Evolutionary conservation across 768 basidiomycete genomes (phyloP).

Genomic region (Psilocybe subaeruginosa): DNA sequence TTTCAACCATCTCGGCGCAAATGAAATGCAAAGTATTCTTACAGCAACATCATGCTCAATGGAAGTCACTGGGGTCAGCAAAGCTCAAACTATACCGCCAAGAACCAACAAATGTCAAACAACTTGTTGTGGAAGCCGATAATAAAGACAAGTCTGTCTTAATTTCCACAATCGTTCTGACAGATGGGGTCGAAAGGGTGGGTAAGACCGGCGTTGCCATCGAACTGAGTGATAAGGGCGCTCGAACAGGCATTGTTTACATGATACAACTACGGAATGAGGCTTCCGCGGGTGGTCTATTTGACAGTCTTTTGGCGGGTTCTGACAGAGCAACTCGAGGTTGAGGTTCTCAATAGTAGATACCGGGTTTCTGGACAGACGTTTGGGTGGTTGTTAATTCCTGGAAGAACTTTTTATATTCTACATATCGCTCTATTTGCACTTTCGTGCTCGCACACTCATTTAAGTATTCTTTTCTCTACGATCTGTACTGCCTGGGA

Average conservation of each 20-base stretch:
- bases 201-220: conserved; percentile 98
- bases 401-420: conserved; percentile 9
- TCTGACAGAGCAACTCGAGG: conserved; percentile 64
- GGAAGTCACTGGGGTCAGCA: conserved; percentile 93
- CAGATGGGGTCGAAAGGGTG: conserved; percentile 97
- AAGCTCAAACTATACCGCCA: conserved; percentile 87
- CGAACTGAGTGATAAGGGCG: conserved; percentile 91
- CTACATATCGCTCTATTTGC: conserved; percentile 13
- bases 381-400: conserved; percentile 10
- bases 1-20: conserved; percentile 78
- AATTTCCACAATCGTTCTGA: conserved; percentile 94
- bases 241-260: conserved; percentile 91
- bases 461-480: conserved; percentile 9
- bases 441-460: conserved; percentile 14
- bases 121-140: conserved; percentile 92
- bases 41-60: conserved; percentile 94
- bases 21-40: conserved; percentile 99
- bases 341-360: background rate
- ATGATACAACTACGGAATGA: conserved; percentile 97
- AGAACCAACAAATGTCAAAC: conserved; percentile 88
- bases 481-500: background rate
- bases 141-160: conserved; percentile 74
- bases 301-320: conserved; percentile 84
- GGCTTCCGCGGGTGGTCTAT: conserved; percentile 80
- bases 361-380: conserved; percentile 9